Percentiles rank a stretch among this genome's conserved stretches.
These are phyloP conservation scores for Ceratobasidium papillatum DNA, from an alignment of 1,284 basidiomycete genomes.

Conservation along the genomic window DNA sequence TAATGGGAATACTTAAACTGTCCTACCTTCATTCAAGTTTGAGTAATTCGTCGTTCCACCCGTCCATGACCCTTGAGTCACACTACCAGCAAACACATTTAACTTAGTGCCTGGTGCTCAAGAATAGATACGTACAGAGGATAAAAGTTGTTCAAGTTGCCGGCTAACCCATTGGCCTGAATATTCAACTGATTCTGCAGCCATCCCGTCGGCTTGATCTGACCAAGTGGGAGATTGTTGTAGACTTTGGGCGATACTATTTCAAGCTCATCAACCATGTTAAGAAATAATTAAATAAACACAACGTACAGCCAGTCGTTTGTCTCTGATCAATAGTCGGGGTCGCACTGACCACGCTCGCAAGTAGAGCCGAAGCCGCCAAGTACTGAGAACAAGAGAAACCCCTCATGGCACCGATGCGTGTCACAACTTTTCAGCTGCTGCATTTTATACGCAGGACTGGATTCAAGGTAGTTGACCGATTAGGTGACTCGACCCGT, in stretches of 20 bases:
- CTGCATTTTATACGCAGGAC: too few relatives aligned
- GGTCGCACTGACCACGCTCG: background rate
- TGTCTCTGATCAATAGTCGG: background rate
- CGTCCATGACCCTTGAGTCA: conserved; percentile 32
- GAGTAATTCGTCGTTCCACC: conserved; percentile 38
- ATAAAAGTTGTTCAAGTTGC: conserved; percentile 31
- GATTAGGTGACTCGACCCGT: too few relatives aligned
- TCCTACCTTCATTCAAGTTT: conserved; percentile 35
- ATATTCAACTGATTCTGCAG: conserved; percentile 27
- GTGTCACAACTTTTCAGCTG: too few relatives aligned
- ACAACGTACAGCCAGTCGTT: conserved; percentile 6
- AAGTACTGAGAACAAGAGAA: too few relatives aligned
- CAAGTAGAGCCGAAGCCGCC: background rate
- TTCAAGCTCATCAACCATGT: background rate
- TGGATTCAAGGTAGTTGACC: too few relatives aligned
- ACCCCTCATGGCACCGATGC: too few relatives aligned
- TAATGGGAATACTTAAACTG: background rate
- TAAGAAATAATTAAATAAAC: background rate
- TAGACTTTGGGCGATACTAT: conserved; percentile 24
- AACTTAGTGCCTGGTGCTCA: background rate
- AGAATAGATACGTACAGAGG: conserved; percentile 25
- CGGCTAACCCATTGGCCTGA: conserved; percentile 29
- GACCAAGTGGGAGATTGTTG: conserved; percentile 20
- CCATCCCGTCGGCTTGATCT: conserved; percentile 38
- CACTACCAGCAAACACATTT: background rate